phyloP scores from a whole-genome alignment of 2,329 filamentous ascomycete species.

The Trichophyton equinum region DNA sequence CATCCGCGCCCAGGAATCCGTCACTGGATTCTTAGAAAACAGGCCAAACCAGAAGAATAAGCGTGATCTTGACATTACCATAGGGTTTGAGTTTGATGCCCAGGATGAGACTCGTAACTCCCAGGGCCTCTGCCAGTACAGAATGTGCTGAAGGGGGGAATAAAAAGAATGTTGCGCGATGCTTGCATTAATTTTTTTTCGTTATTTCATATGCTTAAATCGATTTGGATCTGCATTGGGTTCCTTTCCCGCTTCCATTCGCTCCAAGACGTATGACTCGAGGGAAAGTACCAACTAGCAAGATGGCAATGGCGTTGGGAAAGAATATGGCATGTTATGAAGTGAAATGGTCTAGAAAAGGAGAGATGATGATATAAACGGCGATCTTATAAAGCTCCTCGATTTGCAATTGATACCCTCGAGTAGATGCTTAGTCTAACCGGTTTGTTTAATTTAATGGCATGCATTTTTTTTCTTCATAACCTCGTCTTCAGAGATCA shows the following conservation, averaged over 20 bases:
- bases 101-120: constrained; percentile 57
- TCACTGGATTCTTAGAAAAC: constrained; percentile 63
- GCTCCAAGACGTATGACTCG: neutral
- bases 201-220: constrained; percentile 10
- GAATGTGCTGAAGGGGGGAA: constrained; percentile 36
- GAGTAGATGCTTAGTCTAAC: constrained; percentile 38
- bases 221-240: neutral
- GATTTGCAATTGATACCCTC: constrained; percentile 38
- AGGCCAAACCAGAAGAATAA: constrained; percentile 89
- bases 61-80: constrained; percentile 82
- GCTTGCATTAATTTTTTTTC: constrained; percentile 9
- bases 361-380: constrained; percentile 19
- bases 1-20: constrained; percentile 71
- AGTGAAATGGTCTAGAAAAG: constrained; percentile 7
- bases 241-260: neutral
- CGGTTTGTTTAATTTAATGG: constrained; percentile 14
- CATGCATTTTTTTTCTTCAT: neutral
- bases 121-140: constrained; percentile 65
- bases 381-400: constrained; percentile 32
- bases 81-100: constrained; percentile 71
- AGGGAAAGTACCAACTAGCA: neutral
- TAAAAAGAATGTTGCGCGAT: constrained; percentile 10
- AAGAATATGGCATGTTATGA: neutral
- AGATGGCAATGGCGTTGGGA: constrained; percentile 4
- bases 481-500: no score